Conservation (phyloP, 2,329 filamentous ascomycete species). For the Scytalidium lignicola region DNA sequence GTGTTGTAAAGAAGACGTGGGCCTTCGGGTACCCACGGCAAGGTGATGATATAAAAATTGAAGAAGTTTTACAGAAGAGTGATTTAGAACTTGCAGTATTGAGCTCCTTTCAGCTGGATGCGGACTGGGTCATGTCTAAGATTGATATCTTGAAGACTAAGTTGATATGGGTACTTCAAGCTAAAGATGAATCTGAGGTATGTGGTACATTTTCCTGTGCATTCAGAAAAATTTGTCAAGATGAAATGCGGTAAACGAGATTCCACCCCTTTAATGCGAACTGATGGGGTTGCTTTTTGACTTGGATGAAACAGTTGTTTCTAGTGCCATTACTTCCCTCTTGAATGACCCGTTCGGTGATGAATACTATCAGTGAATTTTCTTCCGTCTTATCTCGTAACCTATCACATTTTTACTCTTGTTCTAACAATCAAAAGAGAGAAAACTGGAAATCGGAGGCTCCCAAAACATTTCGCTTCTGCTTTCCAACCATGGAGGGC, state of each 20-base stretch:
- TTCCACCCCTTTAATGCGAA: no score
- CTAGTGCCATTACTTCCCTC: no score
- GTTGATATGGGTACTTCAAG: slow-evolving; percentile 56
- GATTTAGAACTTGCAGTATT: slow-evolving; percentile 72
- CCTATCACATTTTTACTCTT: neutral
- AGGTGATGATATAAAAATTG: slow-evolving; percentile 75
- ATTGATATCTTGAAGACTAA: slow-evolving; percentile 56
- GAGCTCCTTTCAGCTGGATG: slow-evolving; percentile 84
- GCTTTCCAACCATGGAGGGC: slow-evolving; percentile 77
- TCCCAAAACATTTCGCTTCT: slow-evolving; percentile 58
- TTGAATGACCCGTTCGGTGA: no score
- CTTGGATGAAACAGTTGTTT: no score
- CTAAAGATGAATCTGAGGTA: slow-evolving; percentile 48
- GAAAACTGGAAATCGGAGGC: slow-evolving; percentile 43
- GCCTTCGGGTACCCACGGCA: slow-evolving; percentile 55
- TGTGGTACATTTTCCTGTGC: slow-evolving; percentile 10
- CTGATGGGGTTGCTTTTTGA: no score
- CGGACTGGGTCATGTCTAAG: slow-evolving; percentile 50
- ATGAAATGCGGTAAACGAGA: no score
- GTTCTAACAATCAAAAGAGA: slow-evolving; percentile 30
- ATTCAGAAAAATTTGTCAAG: neutral
- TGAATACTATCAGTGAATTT: no score
- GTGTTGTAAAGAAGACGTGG: slow-evolving; percentile 79
- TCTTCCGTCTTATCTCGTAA: no score
- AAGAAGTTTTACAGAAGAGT: slow-evolving; percentile 74